Evolutionary conservation across 257 asterid species (phyloP), one percentile per base, ranked within the genome.

Genomic region (Fraxinus quadrangulata): DNA sequence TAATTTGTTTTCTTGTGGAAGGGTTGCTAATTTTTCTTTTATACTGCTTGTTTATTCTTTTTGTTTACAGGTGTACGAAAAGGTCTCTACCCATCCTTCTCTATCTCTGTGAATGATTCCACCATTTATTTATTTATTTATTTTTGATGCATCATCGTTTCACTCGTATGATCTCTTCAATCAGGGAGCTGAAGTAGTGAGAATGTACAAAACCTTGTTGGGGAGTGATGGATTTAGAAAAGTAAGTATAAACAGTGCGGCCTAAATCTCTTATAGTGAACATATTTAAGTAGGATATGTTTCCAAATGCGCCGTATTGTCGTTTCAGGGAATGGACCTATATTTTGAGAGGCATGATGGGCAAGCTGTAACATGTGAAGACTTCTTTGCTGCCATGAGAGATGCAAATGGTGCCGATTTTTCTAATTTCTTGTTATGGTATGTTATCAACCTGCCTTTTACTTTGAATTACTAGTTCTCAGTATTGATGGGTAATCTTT

Each of bases 401-500:
- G 99, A 93, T 90, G 99, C 98, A 69, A 96, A 96, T 78, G 89
- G 84, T 84, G 96, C 87, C 42, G 97, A 96, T 77, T 89, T 93
- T 67, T 66, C 94, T 78, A 96, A 92, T 84, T 96, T 96, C 86
- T 87, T 93, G 86, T 81, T 84, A 78, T 96, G 98, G 99, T 96
- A 86, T 42, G 83, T 37, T 69, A 14, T 47, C 36, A 36, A 3
- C 71, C 75, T 68, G 72, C 86, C 69, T 72, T 86, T 24, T 36
- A 71, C 72, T 68, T 24, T 37, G 68, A 68, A 66, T 70, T 10
- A 42, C 67, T 71, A 17, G 2, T 61, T 14, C 75, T 69, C 30
- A 65, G 78, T 80, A 76, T 56, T 54, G 61, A 2, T n/a, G 21
- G 37, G 75, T 56, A 42, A 36, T 31, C 51, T 71, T 30, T 36